phyloP scores from a whole-genome alignment of 345 rosid species.

The Salix udensis region DNA sequence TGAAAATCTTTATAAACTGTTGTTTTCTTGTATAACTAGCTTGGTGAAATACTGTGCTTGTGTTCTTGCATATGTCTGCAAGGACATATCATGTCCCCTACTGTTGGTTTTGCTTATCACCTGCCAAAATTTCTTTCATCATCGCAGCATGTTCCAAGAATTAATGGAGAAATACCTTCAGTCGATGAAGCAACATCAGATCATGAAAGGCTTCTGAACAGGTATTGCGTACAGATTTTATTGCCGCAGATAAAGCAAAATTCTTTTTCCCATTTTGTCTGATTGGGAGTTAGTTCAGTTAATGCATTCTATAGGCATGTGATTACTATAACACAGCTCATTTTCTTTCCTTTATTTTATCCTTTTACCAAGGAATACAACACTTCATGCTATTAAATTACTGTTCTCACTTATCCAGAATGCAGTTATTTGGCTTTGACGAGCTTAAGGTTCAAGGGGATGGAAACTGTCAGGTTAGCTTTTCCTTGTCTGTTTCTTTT shows the following conservation, averaged over 20 bases:
- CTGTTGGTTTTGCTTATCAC: background rate
- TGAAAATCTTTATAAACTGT: background rate
- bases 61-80: background rate
- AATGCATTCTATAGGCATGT: background rate
- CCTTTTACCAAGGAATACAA: background rate
- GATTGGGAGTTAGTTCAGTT: background rate
- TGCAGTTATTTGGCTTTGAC: constrained; percentile 47
- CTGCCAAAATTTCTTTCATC: constrained; percentile 8
- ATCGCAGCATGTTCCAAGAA: constrained; percentile 82
- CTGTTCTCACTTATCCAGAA: constrained; percentile 25
- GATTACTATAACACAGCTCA: background rate
- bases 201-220: constrained; percentile 77
- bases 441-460: constrained; percentile 75
- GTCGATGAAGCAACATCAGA: constrained; percentile 87
- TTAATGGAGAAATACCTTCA: constrained; percentile 93
- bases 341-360: background rate
- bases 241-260: background rate
- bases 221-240: constrained; percentile 36
- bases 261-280: background rate
- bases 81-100: background rate
- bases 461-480: constrained; percentile 73
- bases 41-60: background rate
- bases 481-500: constrained; percentile 3
- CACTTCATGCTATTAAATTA: background rate
- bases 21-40: background rate